A percentile compares a stretch with the other conserved stretches of the same genome.
phyloP scores from a whole-genome alignment of 257 asterid genomes.

The Solanum lignicaule region DNA sequence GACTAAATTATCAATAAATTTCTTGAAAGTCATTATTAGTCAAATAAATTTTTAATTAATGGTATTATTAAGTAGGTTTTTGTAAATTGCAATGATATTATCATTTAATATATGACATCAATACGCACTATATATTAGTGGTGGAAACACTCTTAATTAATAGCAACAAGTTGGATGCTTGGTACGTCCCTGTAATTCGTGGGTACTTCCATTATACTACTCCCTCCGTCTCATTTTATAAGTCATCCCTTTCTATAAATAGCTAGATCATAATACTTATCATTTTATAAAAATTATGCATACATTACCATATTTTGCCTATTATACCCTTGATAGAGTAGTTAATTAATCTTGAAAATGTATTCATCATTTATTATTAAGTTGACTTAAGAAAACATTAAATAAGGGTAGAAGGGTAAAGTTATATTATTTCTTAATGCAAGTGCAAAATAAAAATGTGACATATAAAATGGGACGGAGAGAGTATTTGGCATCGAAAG shows the following conservation, averaged over 20 bases:
- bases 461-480: too few relatives aligned
- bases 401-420: too few relatives aligned
- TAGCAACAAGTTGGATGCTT: not conserved
- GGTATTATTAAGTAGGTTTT: not conserved
- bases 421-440: too few relatives aligned
- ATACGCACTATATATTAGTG: not conserved
- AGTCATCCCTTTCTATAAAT: too few relatives aligned
- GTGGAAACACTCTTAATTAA: not conserved
- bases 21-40: not conserved
- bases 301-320: too few relatives aligned
- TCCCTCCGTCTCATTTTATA: too few relatives aligned
- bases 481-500: not conserved
- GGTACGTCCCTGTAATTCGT: not conserved
- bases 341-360: too few relatives aligned
- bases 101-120: not conserved
- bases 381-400: too few relatives aligned
- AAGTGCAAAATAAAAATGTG: rapidly evolving
- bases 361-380: too few relatives aligned
- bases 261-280: too few relatives aligned
- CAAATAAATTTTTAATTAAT: not conserved
- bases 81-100: not conserved
- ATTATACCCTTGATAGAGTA: too few relatives aligned
- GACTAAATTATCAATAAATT: not conserved
- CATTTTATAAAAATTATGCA: too few relatives aligned
- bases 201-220: not conserved